A percentile compares a stretch with the other conserved stretches of the same genome.
phyloP scores from a whole-genome alignment of 2,329 filamentous ascomycete genomes.

The Rosellinia necatrix region DNA sequence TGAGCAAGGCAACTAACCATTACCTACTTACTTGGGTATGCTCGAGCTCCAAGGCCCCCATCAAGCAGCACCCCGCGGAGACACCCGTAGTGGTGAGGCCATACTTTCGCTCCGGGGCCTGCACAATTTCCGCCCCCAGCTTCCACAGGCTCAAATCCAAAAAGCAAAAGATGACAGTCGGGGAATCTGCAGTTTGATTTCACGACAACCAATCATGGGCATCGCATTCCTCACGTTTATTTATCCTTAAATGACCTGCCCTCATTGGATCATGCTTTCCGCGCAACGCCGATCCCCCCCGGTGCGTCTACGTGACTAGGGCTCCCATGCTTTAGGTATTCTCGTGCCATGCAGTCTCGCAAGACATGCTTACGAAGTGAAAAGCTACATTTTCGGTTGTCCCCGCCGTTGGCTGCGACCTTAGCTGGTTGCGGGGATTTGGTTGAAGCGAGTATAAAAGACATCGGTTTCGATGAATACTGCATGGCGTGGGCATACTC shows the following conservation, averaged over 20 bases:
- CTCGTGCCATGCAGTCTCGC: neutral
- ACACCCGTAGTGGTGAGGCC: too few species aligned
- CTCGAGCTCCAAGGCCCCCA: too few species aligned
- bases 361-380: neutral
- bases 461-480: neutral
- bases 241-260: neutral
- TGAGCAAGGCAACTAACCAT: too few species aligned
- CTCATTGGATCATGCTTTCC: constrained; percentile 2
- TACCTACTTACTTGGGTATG: too few species aligned
- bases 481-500: neutral
- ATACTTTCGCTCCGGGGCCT: too few species aligned
- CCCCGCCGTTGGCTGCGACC: constrained; percentile 7
- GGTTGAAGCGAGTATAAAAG: constrained; percentile 14
- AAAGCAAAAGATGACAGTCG: neutral
- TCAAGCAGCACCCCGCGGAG: too few species aligned
- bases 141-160: neutral
- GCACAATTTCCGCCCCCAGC: neutral
- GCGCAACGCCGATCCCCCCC: constrained; percentile 5
- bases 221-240: constrained; percentile 23
- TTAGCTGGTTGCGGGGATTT: neutral
- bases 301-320: too few species aligned
- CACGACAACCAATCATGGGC: constrained; percentile 19
- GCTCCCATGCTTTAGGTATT: neutral
- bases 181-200: constrained; percentile 8
- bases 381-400: neutral